phyloP scores from a whole-genome alignment of 805 yeast species.

The Candida gorgasii region DNA sequence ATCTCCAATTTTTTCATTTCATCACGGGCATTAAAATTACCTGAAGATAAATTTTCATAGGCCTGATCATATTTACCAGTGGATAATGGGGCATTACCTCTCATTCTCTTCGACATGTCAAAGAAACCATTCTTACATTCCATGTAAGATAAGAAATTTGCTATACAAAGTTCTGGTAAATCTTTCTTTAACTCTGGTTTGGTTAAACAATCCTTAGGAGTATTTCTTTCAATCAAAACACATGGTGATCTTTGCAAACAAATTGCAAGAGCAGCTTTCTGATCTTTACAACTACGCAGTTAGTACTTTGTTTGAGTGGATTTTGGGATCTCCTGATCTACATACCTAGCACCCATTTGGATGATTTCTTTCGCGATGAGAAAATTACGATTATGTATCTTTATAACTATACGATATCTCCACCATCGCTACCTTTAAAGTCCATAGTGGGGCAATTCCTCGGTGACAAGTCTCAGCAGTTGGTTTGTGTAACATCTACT shows the following conservation, averaged over 20 bases:
- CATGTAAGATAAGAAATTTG: constrained; percentile 80
- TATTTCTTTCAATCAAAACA: constrained; percentile 84
- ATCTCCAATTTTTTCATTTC: constrained; percentile 73
- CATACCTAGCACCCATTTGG: constrained; percentile 21
- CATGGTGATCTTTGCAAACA: constrained; percentile 97
- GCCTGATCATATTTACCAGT: constrained; percentile 92
- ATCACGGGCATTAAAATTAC: constrained; percentile 78
- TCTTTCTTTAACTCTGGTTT: constrained; percentile 74
- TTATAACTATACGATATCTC: constrained; percentile 71
- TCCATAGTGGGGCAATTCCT: constrained; percentile 72
- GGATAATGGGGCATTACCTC: constrained; percentile 91
- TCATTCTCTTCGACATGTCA: constrained; percentile 86
- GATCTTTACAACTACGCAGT: constrained; percentile 78
- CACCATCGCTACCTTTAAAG: constrained; percentile 52
- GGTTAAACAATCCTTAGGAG: constrained; percentile 84
- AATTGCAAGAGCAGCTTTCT: constrained; percentile 90
- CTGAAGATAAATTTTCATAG: constrained; percentile 72
- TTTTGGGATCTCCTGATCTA: no score
- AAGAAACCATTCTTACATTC: constrained; percentile 91
- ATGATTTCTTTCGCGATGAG: constrained; percentile 5
- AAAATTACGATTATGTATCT: constrained; percentile 42
- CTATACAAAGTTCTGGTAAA: constrained; percentile 84
- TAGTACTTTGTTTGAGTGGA: no score
- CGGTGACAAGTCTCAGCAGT: constrained; percentile 57
- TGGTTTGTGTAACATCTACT: constrained; percentile 59